Percentiles rank a stretch among this genome's conserved stretches.
phyloP scores from a whole-genome alignment of 1,284 basidiomycete genomes.

The Marasmius fiardii region DNA sequence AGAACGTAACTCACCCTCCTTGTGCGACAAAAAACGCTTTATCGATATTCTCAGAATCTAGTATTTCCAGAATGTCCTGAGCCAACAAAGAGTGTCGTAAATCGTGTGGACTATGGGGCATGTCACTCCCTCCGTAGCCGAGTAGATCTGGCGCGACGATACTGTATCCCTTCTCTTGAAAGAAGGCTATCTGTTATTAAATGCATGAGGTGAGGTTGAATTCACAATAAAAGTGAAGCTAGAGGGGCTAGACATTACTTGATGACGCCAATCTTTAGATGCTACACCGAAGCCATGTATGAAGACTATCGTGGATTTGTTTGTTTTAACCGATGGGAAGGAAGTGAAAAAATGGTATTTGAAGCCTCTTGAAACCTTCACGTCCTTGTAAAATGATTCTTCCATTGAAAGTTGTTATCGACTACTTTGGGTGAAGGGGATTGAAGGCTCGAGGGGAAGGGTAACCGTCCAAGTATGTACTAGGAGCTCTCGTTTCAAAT shows the following conservation, averaged over 20 bases:
- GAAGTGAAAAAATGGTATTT: slow-evolving; percentile 31
- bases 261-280: slow-evolving; percentile 26
- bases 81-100: slow-evolving; percentile 22
- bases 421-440: too few relatives aligned
- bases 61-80: slow-evolving; percentile 21
- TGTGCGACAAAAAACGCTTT: slow-evolving; percentile 24
- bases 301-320: slow-evolving; percentile 22
- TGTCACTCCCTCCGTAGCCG: slow-evolving; percentile 38
- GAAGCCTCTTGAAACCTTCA: slow-evolving; percentile 19
- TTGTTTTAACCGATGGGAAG: slow-evolving; percentile 10
- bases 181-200: slow-evolving; percentile 29
- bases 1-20: slow-evolving; percentile 25
- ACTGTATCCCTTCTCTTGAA: slow-evolving; percentile 32
- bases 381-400: not conserved
- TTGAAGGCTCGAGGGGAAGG: too few relatives aligned
- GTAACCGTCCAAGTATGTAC: too few relatives aligned
- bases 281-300: slow-evolving; percentile 29
- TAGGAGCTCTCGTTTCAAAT: too few relatives aligned
- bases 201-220: too few relatives aligned
- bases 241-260: not conserved
- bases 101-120: slow-evolving; percentile 25
- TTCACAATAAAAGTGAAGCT: too few relatives aligned
- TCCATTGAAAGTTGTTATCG: too few relatives aligned
- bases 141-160: slow-evolving; percentile 39
- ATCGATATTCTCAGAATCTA: slow-evolving; percentile 23